Evolutionary conservation across 2,329 filamentous ascomycete species (phyloP).

Genomic region (Cryphonectria parasitica): DNA sequence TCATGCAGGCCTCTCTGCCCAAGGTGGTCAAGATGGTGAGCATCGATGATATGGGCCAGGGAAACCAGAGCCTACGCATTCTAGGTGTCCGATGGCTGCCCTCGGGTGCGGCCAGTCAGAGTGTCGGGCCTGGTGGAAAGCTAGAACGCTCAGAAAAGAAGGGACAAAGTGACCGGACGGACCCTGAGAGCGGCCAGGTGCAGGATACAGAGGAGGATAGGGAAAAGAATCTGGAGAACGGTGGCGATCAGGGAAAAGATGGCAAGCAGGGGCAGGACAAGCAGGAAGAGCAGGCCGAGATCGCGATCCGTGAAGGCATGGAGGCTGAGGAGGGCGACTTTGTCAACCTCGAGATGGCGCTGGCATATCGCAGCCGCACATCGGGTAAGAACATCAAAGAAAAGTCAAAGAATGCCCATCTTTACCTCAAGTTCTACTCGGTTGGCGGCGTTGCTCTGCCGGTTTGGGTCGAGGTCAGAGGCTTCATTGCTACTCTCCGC

Average conservation of each 20-base stretch:
- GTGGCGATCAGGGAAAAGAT: constrained; percentile 38
- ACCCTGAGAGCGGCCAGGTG: constrained; percentile 41
- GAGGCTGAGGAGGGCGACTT: constrained; percentile 79
- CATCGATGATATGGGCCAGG: constrained; percentile 76
- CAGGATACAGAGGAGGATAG: constrained; percentile 39
- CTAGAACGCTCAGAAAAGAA: constrained; percentile 46
- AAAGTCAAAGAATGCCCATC: constrained; percentile 73
- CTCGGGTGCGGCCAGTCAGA: constrained; percentile 67
- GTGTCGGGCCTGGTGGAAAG: constrained; percentile 62
- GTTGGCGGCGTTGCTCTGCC: constrained; percentile 57
- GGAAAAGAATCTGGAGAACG: constrained; percentile 40
- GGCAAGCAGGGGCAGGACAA: constrained; percentile 40
- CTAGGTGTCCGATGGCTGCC: constrained; percentile 74
- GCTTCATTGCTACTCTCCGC: constrained; percentile 71
- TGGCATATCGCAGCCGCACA: constrained; percentile 70
- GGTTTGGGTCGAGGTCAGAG: constrained; percentile 76
- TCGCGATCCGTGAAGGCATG: constrained; percentile 60
- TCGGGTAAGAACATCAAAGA: constrained; percentile 61
- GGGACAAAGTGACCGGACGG: constrained; percentile 48
- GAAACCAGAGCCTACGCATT: constrained; percentile 71
- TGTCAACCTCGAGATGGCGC: constrained; percentile 75
- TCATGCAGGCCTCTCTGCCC: constrained; percentile 78
- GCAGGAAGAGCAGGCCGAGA: constrained; percentile 44
- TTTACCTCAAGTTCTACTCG: constrained; percentile 73
- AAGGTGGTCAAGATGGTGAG: constrained; percentile 73